Percentiles rank a stretch among this genome's conserved stretches.
Evolutionary conservation across 768 basidiomycete genomes (phyloP).

Genomic region (Pleurotus ostreatus): DNA sequence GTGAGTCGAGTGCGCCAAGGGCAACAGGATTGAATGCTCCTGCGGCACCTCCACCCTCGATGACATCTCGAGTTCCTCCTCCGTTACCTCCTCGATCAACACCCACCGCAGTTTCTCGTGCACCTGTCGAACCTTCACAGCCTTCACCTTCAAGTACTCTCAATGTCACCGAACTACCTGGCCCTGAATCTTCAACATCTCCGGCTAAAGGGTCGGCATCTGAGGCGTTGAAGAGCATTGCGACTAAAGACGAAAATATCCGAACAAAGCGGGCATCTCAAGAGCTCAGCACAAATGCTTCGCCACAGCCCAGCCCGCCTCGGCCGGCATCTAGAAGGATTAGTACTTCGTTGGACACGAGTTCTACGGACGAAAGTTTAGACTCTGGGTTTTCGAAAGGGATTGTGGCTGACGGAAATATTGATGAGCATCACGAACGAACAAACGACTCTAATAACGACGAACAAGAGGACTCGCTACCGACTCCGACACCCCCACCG

Average conservation of each 20-base stretch:
- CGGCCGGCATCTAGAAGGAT: slow-evolving; percentile 9
- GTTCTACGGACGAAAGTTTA: background rate
- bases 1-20: slow-evolving; percentile 25
- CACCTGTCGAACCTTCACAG: slow-evolving; percentile 21
- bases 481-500: background rate
- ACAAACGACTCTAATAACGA: background rate
- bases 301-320: slow-evolving; percentile 11
- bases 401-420: background rate
- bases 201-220: slow-evolving; percentile 31
- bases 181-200: slow-evolving; percentile 10
- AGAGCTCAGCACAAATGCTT: slow-evolving; percentile 12
- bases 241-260: slow-evolving; percentile 36
- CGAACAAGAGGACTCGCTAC: background rate
- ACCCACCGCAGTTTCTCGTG: slow-evolving; percentile 21
- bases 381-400: background rate
- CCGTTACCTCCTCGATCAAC: slow-evolving; percentile 38
- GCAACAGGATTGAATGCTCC: slow-evolving; percentile 10
- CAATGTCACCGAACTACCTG: background rate
- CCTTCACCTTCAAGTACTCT: slow-evolving; percentile 5
- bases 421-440: background rate
- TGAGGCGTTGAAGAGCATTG: slow-evolving; percentile 56
- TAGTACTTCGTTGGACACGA: slow-evolving; percentile 2
- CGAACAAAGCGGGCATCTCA: slow-evolving; percentile 19
- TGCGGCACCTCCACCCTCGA: slow-evolving; percentile 15
- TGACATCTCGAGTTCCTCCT: slow-evolving; percentile 30